Evolutionary conservation across 257 asterid genomes (phyloP).

Genomic region (Przewalskia tangutica): DNA sequence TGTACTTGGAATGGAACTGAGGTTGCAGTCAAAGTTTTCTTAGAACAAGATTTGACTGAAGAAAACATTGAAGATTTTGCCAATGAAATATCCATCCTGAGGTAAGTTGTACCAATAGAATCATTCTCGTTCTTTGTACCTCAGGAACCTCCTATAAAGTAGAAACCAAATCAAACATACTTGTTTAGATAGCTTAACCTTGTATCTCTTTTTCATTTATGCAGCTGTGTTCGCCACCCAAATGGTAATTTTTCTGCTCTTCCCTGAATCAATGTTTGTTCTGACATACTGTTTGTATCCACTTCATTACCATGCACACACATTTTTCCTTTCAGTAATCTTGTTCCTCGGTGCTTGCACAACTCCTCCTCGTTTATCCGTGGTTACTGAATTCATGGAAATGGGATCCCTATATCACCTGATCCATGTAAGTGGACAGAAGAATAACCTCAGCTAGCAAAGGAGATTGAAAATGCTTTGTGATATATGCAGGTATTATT

Average conservation of each 20-base stretch:
- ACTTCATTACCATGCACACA: not conserved
- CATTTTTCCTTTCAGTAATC: constrained; percentile 49
- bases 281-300: not conserved
- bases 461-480: constrained; percentile 76
- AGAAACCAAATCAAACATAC: not conserved
- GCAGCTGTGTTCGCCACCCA: constrained; percentile 95
- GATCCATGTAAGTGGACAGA: constrained; percentile 75
- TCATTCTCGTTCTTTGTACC: not conserved
- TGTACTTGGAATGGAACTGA: constrained; percentile 83
- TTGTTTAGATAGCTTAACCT: constrained; percentile 20
- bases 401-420: constrained; percentile 85
- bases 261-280: not conserved
- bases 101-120: constrained; percentile 27
- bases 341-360: constrained; percentile 91
- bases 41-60: constrained; percentile 68
- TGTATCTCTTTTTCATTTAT: constrained; percentile 19
- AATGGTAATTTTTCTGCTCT: constrained; percentile 53
- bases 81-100: constrained; percentile 76
- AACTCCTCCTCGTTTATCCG: constrained; percentile 75
- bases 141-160: not conserved
- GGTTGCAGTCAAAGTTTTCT: constrained; percentile 67
- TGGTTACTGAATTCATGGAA: constrained; percentile 87
- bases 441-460: constrained; percentile 85
- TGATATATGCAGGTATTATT: constrained; percentile 87
- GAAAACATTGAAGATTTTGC: constrained; percentile 90